Base-by-base conservation (phyloP, 805 yeast species). In the Kuraishia borneana region DNA sequence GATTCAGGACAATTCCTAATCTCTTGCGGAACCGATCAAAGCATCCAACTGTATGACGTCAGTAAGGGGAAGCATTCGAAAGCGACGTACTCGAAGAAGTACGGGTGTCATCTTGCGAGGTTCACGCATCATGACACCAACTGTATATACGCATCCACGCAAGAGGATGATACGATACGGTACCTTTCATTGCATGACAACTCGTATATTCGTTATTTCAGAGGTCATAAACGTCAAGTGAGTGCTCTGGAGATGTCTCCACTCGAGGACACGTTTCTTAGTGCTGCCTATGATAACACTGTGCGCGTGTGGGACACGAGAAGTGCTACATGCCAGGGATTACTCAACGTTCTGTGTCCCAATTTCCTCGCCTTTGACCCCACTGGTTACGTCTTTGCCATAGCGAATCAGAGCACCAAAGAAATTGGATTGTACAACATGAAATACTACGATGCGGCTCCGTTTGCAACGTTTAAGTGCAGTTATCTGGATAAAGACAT, bases 241-340 rank as follows among this genome's bases (percentile, higher is more conserved):
- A 70, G 72, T 4, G 68, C 74, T 6, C 54, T 92, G 4, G 85
- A 81, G 53, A 71, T 85, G 46, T 72, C 76, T 31, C 95, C 94
- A 0, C 61, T 71, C 4, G 66, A 68, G 36, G 87, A 79, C 46
- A 56, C 68, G 9, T 70, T 83, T 48, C 45, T 83, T 7, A 74
- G 83, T 29, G 66, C 88, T 0, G 70, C 94, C 0, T 53, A 70
- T 37, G 98, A 92, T 52, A 70, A 78, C 35, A 75, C 95, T 0
- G 82, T 87, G 1, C 72, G 92, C 42, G 44, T 83, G 5, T 92
- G 98, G 98, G 97, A 92, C 56, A 52, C 82, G 18, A 62, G 89
- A 43, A 63, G 80, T 0, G 63, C 83, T 2, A 65, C 71, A 37
- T 71, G 81, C 14, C 76, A 72, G 38, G 92, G 94, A 1, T 56